Base-by-base conservation (phyloP, 1,284 basidiomycete species). In the Melampsora americana region DNA sequence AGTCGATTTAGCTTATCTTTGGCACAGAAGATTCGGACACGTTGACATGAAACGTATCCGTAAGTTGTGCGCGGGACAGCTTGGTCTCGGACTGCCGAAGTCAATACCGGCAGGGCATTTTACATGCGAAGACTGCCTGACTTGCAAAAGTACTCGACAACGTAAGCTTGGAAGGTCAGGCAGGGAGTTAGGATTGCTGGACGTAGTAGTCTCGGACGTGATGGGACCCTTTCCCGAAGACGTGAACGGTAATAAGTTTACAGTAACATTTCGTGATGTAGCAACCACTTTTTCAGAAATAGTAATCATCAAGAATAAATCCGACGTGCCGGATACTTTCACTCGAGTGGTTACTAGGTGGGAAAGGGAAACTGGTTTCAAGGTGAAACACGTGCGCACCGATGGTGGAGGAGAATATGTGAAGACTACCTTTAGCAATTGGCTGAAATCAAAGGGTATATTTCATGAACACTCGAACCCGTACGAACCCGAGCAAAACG, bases 351-450 rank as follows among this genome's bases (percentile, higher is more conserved):
- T 72, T n/a, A 16, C 46, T 14, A 46, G 28, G n/a, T 64, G 46
- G 42, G 50, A 74, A 44, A 6, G 65, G 5, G n/a, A n/a, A n/a
- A n/a, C n/a, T n/a, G n/a, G n/a, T n/a, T n/a, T n/a, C n/a, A n/a
- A n/a, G n/a, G n/a, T n/a, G n/a, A n/a, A n/a, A n/a, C n/a, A n/a
- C n/a, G n/a, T 74, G 18, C 48, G 50, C 7, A 74, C 71, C 14
- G 53, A 74, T 16, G 56, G 56, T 1, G 71, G 71, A 9, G 65
- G 64, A 4, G 53, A 74, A 23, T 74, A 65, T 50, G 66, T 28
- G 1, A 66, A 39, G 2, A 74, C 42, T 26, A 1, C n/a, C n/a
- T 66, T 74, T 48, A n/a, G 23, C 4, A 5, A 1, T 12, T 74
- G 65, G 62, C 32, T 74, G 32, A 60, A 28, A 18, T 35, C 53